Evolutionary conservation across 2,329 filamentous ascomycete species (phyloP), one percentile per base, ranked within the genome.

Genomic region (Dactylella cylindrospora): DNA sequence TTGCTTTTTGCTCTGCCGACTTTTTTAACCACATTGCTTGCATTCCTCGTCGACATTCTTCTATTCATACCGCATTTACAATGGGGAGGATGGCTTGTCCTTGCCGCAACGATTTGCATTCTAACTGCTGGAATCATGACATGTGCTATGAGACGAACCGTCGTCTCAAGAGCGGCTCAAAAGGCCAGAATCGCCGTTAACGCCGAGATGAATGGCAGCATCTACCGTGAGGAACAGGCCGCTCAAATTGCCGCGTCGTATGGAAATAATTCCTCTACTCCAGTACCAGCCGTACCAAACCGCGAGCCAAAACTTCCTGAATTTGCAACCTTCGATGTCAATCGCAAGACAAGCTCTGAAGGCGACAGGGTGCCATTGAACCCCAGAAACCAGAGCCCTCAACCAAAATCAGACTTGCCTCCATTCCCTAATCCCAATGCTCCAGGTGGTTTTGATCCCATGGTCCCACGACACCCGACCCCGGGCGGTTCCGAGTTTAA

Each of bases 121-220:
- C 84, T 87, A 45, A 77, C 88, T 19, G 87, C 88, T 71, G 86
- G 85, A 33, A 80, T 98, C 54, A 84, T 96, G 28, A 90, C 90
- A 6, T 98, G 90, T 72, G 90, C 89, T 17, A 97, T 97, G 90
- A 86, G 93, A 66, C 84, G 91, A 61, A 94, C 90, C 2, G 77
- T 97, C 54, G 88, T 96, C 64, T 88, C 88, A 73, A 83, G 91
- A 68, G 96, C 96, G 76, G 88, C 90, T n/a, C 82, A 90, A 65
- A 90, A 93, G 78, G 88, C 85, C 76, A 83, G 89, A 38, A 94
- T 97, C 71, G 89, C 84, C 2, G 87, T 94, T 73, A 95, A 97
- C 71, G 88, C 90, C 5, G 90, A 97, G 72, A 97, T 97, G 90
- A 97, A 88, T 71, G 91, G 91, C 22, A 84, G 93, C 69, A 93